Evolutionary conservation across 345 rosid genomes (phyloP).

Genomic region (Lepidium aucheri): DNA sequence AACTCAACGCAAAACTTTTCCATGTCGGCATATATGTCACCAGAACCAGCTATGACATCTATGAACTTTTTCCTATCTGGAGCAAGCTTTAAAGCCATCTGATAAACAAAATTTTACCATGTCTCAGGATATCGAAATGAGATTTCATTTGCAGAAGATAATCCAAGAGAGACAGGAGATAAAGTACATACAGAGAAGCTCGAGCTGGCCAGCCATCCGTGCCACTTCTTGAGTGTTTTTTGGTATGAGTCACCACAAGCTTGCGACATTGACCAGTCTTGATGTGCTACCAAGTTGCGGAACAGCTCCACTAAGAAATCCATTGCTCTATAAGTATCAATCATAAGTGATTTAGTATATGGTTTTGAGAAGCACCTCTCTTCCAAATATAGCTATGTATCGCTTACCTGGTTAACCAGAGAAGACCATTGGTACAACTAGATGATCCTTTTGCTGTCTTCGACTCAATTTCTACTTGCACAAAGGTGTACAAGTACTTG

Average conservation of each 20-base stretch:
- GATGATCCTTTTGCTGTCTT: constrained; percentile 78
- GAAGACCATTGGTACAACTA: constrained; percentile 92
- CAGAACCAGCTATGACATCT: constrained; percentile 77
- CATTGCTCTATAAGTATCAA: constrained; percentile 61
- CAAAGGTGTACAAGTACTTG: constrained; percentile 62
- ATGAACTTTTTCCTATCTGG: constrained; percentile 96
- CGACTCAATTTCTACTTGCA: constrained; percentile 69
- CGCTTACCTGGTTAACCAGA: constrained; percentile 87
- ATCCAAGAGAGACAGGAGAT: neutral
- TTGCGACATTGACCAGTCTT: constrained; percentile 91
- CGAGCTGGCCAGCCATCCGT: constrained; percentile 97
- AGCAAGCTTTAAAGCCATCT: constrained; percentile 94
- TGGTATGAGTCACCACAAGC: constrained; percentile 74
- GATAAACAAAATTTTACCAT: constrained; percentile 8
- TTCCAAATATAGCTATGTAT: neutral
- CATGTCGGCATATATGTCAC: constrained; percentile 72
- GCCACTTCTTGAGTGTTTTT: constrained; percentile 85
- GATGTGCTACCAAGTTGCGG: constrained; percentile 67
- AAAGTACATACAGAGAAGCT: constrained; percentile 53
- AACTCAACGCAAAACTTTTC: constrained; percentile 70
- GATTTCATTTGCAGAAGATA: neutral
- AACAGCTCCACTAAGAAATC: constrained; percentile 91
- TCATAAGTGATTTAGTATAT: neutral
- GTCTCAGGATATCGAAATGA: neutral
- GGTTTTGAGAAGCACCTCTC: neutral